A percentile compares a stretch with the other conserved stretches of the same genome.
phyloP scores from a whole-genome alignment of 1,284 basidiomycete species.

The Cutaneotrichosporon cutaneum region DNA sequence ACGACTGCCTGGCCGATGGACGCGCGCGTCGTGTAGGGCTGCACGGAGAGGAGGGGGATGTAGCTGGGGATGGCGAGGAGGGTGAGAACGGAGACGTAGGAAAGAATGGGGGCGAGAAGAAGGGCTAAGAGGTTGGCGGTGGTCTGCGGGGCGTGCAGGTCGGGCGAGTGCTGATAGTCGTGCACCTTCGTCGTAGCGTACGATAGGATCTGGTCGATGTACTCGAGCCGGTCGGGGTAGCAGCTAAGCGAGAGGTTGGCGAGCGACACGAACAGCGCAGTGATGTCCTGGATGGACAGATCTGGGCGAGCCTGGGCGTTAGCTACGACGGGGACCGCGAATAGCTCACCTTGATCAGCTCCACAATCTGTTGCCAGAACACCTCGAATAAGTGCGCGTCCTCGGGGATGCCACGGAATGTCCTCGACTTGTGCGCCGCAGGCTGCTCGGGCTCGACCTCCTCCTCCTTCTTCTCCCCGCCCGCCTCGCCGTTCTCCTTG shows the following conservation, averaged over 20 bases:
- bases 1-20: constrained; percentile 88
- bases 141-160: constrained; percentile 81
- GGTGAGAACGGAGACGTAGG: constrained; percentile 89
- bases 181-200: constrained; percentile 82
- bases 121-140: constrained; percentile 83
- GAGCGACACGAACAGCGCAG: constrained; percentile 86
- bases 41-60: constrained; percentile 71
- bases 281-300: constrained; percentile 90
- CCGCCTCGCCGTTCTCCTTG: constrained; percentile 25
- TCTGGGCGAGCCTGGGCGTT: constrained; percentile 78
- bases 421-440: constrained; percentile 52
- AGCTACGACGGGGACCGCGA: too few species aligned
- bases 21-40: constrained; percentile 82
- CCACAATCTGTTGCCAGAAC: constrained; percentile 97
- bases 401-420: constrained; percentile 86
- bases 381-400: constrained; percentile 91
- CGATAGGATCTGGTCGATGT: constrained; percentile 87
- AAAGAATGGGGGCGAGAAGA: constrained; percentile 86
- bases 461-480: constrained; percentile 16
- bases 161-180: constrained; percentile 78
- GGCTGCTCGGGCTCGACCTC: not conserved
- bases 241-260: constrained; percentile 90
- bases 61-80: constrained; percentile 88
- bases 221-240: constrained; percentile 90
- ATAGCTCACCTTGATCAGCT: constrained; percentile 81